phyloP scores from a whole-genome alignment of 495 filamentous ascomycete species.

The Podospora comata region DNA sequence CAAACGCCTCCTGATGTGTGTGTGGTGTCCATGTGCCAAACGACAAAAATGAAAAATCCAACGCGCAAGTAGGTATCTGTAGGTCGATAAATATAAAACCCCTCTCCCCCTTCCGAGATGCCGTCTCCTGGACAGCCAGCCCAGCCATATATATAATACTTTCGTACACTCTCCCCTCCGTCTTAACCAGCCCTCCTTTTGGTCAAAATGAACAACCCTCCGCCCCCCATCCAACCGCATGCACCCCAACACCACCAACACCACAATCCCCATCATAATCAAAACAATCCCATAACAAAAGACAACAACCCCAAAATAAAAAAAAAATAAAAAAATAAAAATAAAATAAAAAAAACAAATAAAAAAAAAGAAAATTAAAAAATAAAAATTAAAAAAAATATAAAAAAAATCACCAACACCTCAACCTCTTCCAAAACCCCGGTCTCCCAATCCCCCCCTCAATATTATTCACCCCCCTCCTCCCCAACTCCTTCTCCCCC shows the following conservation, averaged over 20 bases:
- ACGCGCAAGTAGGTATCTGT: not conserved
- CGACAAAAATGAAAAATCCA: not conserved
- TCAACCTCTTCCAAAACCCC: conserved; percentile 48
- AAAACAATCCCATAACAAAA: not conserved
- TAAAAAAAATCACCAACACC: conserved; percentile 41
- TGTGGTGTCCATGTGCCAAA: not conserved
- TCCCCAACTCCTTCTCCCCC: conserved; percentile 33
- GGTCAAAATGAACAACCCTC: not conserved
- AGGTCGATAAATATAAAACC: not conserved
- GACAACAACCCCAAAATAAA: not conserved
- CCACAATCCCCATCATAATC: not conserved
- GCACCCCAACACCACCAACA: not conserved
- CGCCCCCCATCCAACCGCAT: not conserved
- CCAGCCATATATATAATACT: not conserved
- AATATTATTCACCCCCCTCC: conserved; percentile 40
- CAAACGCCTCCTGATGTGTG: not conserved
- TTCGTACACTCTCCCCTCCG: not conserved
- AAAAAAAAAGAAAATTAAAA: not conserved
- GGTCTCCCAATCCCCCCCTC: conserved; percentile 31
- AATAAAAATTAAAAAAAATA: not conserved
- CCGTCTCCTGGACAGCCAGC: not conserved
- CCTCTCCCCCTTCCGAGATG: not conserved
- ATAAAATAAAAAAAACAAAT: not conserved
- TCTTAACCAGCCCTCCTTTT: not conserved
- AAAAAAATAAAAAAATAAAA: not conserved